Conservation (phyloP, 75 land plant genomes). For the Selaginella moellendorffii region DNA sequence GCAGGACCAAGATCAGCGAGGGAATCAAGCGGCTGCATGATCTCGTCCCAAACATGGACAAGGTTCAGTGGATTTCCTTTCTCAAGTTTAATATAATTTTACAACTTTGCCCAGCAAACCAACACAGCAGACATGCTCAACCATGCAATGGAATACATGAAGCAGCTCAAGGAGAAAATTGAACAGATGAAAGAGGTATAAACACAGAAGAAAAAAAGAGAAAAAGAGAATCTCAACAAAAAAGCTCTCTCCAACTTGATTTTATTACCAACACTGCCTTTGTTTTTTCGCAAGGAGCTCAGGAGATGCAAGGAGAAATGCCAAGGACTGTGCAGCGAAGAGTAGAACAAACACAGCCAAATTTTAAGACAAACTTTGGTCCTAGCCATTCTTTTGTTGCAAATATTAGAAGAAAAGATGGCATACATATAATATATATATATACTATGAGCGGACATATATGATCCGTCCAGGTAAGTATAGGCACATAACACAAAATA, state of each 20-base stretch:
- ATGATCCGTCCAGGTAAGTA: too few relatives aligned
- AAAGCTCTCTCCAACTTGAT: too few relatives aligned
- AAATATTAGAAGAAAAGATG: too few relatives aligned
- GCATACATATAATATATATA: too few relatives aligned
- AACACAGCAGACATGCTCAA: constrained; percentile 8
- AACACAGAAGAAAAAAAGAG: background rate
- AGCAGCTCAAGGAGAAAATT: background rate
- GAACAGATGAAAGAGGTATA: background rate
- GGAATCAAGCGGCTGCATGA: constrained; percentile 6
- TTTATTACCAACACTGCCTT: too few relatives aligned
- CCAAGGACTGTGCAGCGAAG: background rate
- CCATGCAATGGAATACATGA: constrained; percentile 3
- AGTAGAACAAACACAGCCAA: background rate
- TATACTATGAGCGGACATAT: too few relatives aligned
- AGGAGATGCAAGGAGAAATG: background rate
- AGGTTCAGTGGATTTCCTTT: background rate
- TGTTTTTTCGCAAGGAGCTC: background rate
- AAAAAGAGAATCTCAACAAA: too few relatives aligned
- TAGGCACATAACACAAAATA: too few relatives aligned
- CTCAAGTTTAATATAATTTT: background rate
- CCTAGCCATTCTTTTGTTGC: too few relatives aligned
- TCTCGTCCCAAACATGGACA: constrained; percentile 4
- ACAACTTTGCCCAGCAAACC: background rate
- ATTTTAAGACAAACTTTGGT: too few relatives aligned
- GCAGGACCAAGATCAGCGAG: constrained; percentile 4